A percentile compares a stretch with the other conserved stretches of the same genome.
phyloP scores from a whole-genome alignment of 1,284 basidiomycete species.

The Fomes fomentarius region DNA sequence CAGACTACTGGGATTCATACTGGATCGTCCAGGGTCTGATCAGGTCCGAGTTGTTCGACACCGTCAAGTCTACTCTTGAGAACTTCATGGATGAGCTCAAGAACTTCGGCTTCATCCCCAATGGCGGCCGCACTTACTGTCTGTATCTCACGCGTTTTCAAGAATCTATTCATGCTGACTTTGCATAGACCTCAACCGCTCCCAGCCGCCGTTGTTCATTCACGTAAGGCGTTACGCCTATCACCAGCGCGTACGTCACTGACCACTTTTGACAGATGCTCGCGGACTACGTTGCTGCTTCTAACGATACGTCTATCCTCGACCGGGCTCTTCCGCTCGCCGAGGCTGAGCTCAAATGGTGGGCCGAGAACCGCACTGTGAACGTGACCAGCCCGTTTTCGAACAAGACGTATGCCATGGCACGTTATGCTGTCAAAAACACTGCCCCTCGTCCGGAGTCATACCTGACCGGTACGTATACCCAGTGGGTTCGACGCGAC shows the following conservation, averaged over 20 bases:
- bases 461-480: conserved; percentile 54
- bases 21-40: conserved; percentile 89
- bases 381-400: conserved; percentile 77
- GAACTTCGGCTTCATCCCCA: conserved; percentile 86
- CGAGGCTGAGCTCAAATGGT: conserved; percentile 82
- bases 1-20: conserved; percentile 84
- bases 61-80: conserved; percentile 78
- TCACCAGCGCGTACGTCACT: not conserved
- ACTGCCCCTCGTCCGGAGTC: conserved; percentile 90
- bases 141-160: conserved; percentile 28
- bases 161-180: not conserved
- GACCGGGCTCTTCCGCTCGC: conserved; percentile 64
- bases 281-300: conserved; percentile 60
- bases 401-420: conserved; percentile 66
- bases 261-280: conserved; percentile 55
- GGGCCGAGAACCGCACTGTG: conserved; percentile 76
- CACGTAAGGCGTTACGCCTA: conserved; percentile 49
- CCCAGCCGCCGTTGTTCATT: conserved; percentile 88
- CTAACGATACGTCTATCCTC: conserved; percentile 67
- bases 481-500: not conserved
- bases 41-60: conserved; percentile 72
- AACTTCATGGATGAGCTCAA: conserved; percentile 95
- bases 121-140: conserved; percentile 88
- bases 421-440: conserved; percentile 79
- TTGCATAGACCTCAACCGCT: conserved; percentile 76